Conservation (phyloP, 129 eudicot genomes). For the Flaveria robusta region DNA sequence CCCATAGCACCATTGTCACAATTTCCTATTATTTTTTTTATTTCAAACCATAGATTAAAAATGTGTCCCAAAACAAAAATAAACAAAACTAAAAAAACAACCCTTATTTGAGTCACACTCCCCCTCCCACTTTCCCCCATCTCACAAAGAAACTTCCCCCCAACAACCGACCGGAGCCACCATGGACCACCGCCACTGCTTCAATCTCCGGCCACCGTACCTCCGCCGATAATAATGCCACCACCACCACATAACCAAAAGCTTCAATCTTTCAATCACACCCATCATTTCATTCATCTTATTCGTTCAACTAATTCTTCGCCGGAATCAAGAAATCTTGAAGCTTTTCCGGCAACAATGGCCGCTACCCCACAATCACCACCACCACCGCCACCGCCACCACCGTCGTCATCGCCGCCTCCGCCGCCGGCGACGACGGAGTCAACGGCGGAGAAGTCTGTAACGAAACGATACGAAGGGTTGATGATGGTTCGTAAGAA, state of each 20-base stretch:
- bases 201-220: conserved; percentile 36
- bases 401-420: conserved; percentile 23
- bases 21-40: no score
- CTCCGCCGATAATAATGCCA: conserved; percentile 24
- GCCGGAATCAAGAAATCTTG: conserved; percentile 35
- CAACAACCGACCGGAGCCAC: conserved; percentile 47
- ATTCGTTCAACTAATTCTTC: conserved; percentile 4
- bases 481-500: no score
- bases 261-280: conserved; percentile 18
- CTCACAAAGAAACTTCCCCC: conserved; percentile 39
- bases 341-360: conserved; percentile 27
- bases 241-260: background rate
- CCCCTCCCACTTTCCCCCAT: conserved; percentile 20
- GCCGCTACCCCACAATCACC: conserved; percentile 29
- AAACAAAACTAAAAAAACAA: conserved; percentile 27
- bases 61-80: conserved; percentile 24
- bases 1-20: background rate
- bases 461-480: no score
- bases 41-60: background rate
- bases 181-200: conserved; percentile 47
- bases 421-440: conserved; percentile 39
- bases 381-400: conserved; percentile 13
- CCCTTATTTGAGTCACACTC: conserved; percentile 42
- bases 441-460: conserved; percentile 48
- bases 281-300: conserved; percentile 9